Evolutionary conservation across 371 early-diverging fungal genomes (phyloP).

Genomic region (Actinomortierella ambigua): DNA sequence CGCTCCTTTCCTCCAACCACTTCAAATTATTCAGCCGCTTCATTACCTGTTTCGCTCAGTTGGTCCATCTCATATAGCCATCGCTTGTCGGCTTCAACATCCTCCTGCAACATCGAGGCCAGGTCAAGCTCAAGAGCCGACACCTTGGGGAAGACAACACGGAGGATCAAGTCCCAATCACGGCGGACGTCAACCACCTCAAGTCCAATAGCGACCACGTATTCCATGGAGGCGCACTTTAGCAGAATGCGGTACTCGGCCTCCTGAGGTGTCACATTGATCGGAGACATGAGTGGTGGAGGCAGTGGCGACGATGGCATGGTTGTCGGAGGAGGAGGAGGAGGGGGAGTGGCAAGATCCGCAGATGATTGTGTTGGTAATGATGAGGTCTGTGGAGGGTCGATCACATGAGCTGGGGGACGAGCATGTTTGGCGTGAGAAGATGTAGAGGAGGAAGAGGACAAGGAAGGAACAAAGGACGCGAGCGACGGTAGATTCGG

Average conservation of each 20-base stretch:
- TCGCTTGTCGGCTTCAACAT: constrained; percentile 27
- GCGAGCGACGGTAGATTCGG: not conserved
- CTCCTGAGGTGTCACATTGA: constrained; percentile 11
- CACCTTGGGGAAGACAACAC: constrained; percentile 44
- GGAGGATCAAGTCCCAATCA: constrained; percentile 42
- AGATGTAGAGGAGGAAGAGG: not conserved
- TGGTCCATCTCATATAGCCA: constrained; percentile 40
- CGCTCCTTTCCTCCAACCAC: constrained; percentile 15
- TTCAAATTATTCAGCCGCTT: too few species aligned
- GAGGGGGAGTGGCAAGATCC: too few species aligned
- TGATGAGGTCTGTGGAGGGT: too few species aligned
- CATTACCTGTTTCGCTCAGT: constrained; percentile 42
- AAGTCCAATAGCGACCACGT: constrained; percentile 30
- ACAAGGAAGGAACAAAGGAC: not conserved
- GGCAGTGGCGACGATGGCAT: too few species aligned
- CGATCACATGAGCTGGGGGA: too few species aligned
- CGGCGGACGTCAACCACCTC: constrained; percentile 26
- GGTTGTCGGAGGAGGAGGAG: too few species aligned
- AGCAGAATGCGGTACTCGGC: constrained; percentile 33
- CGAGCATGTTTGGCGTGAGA: too few species aligned
- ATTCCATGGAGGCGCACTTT: constrained; percentile 31
- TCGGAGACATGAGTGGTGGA: too few species aligned
- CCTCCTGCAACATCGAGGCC: constrained; percentile 14
- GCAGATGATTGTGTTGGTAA: too few species aligned
- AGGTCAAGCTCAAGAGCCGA: constrained; percentile 27